A percentile compares a stretch with the other conserved stretches of the same genome.
These are phyloP conservation scores for Penicillium fuscoglaucum DNA, from an alignment of 2,329 filamentous ascomycete genomes.

Conservation along the genomic window DNA sequence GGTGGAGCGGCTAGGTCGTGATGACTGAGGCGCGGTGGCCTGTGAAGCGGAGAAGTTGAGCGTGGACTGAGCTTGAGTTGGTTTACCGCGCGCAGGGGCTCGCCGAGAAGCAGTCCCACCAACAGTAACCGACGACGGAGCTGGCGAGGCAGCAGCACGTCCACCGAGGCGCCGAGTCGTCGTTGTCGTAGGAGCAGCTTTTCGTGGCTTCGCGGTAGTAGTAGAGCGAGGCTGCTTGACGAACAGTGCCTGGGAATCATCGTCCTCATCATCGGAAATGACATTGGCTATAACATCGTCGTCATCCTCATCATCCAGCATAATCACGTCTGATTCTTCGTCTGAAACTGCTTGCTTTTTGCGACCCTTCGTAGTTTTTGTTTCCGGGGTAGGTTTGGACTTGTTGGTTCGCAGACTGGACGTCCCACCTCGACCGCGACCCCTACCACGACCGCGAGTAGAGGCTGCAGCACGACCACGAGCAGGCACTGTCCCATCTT, in stretches of 20 bases:
- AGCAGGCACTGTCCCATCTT: slow-evolving; percentile 46
- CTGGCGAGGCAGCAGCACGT: slow-evolving; percentile 34
- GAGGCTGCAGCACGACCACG: slow-evolving; percentile 38
- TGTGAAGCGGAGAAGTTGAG: slow-evolving; percentile 46
- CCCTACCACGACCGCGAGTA: slow-evolving; percentile 50
- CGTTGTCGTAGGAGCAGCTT: slow-evolving; percentile 19
- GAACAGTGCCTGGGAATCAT: slow-evolving; percentile 44
- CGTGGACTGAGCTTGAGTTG: slow-evolving; percentile 45
- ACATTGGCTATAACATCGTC: slow-evolving; percentile 31
- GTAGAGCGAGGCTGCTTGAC: slow-evolving; percentile 38
- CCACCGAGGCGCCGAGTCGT: slow-evolving; percentile 26
- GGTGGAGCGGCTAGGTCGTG: slow-evolving; percentile 34
- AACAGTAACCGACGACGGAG: slow-evolving; percentile 36
- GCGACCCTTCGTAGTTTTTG: slow-evolving; percentile 23
- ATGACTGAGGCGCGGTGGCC: slow-evolving; percentile 30
- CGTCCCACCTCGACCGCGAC: slow-evolving; percentile 47
- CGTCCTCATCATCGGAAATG: slow-evolving; percentile 33
- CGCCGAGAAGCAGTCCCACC: slow-evolving; percentile 30
- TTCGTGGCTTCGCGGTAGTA: slow-evolving; percentile 29
- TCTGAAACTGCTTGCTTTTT: slow-evolving; percentile 38
- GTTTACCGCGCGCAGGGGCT: slow-evolving; percentile 27
- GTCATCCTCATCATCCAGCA: slow-evolving; percentile 38
- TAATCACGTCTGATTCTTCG: slow-evolving; percentile 44
- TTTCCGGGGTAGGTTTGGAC: slow-evolving; percentile 31
- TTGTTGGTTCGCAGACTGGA: slow-evolving; percentile 38